Conservation (phyloP, 1,139 yeast genomes). For the Hanseniaspora gamundiae region DNA sequence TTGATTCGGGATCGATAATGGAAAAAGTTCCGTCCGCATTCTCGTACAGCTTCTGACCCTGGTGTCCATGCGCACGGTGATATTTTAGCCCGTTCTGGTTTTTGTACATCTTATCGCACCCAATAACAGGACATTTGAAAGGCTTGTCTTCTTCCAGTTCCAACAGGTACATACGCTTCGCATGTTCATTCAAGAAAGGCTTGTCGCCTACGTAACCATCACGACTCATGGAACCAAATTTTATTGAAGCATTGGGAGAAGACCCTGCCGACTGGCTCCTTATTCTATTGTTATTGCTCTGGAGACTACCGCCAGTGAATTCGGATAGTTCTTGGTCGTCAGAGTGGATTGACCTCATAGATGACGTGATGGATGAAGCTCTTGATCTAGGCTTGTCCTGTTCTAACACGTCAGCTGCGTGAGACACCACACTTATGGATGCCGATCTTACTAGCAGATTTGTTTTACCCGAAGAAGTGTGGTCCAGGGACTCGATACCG, state of each 20-base stretch:
- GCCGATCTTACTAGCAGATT: background rate
- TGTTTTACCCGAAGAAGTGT: background rate
- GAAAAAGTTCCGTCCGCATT: constrained; percentile 90
- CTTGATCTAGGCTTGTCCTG: background rate
- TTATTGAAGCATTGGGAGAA: background rate
- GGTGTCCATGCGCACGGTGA: constrained; percentile 94
- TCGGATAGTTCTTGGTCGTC: background rate
- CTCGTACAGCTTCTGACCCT: constrained; percentile 80
- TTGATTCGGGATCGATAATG: constrained; percentile 86
- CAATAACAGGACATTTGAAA: constrained; percentile 93
- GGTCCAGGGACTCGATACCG: background rate
- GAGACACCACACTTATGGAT: too few relatives aligned
- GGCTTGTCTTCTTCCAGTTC: constrained; percentile 92
- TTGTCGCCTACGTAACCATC: background rate
- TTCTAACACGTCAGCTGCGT: background rate
- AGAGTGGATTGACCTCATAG: constrained; percentile 1
- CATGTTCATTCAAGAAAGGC: constrained; percentile 73
- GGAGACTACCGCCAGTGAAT: background rate
- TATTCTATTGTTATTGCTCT: background rate
- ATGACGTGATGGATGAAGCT: background rate
- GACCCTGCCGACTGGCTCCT: background rate
- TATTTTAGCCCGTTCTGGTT: constrained; percentile 95
- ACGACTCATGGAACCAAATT: background rate
- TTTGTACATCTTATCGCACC: constrained; percentile 94
- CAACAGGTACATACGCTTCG: constrained; percentile 82